Evolutionary conservation across 2,329 filamentous ascomycete species (phyloP).

Genomic region (Sclerotinia glacialis): DNA sequence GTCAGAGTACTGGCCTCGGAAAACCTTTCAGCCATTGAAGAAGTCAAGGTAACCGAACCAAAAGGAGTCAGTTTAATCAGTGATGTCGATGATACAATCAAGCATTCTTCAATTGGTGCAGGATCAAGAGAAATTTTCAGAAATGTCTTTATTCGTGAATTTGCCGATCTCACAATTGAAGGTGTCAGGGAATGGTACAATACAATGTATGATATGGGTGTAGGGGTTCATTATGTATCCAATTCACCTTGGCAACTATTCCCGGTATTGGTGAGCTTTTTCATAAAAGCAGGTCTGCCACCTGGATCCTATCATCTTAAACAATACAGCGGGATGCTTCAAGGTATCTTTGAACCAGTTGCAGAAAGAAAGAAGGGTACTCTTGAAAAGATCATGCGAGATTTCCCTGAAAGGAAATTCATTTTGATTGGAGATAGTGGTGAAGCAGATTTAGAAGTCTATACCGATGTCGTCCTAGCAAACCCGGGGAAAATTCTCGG

Average conservation of each 20-base stretch:
- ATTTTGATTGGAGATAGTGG: slow-evolving; percentile 93
- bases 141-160: slow-evolving; percentile 88
- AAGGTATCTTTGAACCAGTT: slow-evolving; percentile 96
- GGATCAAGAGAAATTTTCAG: slow-evolving; percentile 94
- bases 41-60: slow-evolving; percentile 73
- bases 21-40: slow-evolving; percentile 74
- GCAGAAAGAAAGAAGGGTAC: slow-evolving; percentile 91
- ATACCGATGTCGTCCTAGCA: slow-evolving; percentile 84
- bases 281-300: slow-evolving; percentile 75
- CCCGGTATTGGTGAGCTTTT: slow-evolving; percentile 82
- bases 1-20: slow-evolving; percentile 85
- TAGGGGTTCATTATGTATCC: slow-evolving; percentile 95
- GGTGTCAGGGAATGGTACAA: slow-evolving; percentile 91
- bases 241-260: slow-evolving; percentile 99
- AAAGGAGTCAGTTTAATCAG: slow-evolving; percentile 88
- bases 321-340: slow-evolving; percentile 93
- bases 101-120: slow-evolving; percentile 83
- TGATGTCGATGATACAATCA: slow-evolving; percentile 97
- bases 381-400: slow-evolving; percentile 77
- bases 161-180: slow-evolving; percentile 76
- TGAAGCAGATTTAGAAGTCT: slow-evolving; percentile 94
- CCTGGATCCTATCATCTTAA: slow-evolving; percentile 91
- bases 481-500: slow-evolving; percentile 78
- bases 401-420: slow-evolving; percentile 88
- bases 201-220: slow-evolving; percentile 71